These are phyloP conservation scores for Sphenostylis stenocarpa DNA, from an alignment of 306 rosid species.

Conservation along the genomic window DNA sequence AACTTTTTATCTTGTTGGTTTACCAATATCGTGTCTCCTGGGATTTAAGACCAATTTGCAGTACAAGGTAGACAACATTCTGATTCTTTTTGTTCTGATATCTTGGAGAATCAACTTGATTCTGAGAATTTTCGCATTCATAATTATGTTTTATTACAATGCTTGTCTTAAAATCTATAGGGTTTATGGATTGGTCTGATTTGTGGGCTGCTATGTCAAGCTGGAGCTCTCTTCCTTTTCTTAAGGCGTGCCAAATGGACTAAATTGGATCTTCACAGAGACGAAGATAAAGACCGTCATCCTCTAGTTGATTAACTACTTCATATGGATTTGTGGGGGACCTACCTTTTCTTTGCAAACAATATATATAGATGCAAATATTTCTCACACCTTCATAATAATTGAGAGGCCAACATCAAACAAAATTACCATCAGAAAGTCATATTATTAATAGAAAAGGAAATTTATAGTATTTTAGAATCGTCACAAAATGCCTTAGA, in stretches of 20 bases:
- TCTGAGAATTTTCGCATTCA: not conserved
- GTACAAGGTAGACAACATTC: slow-evolving; percentile 47
- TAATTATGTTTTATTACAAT: not conserved
- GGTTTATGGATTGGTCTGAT: slow-evolving; percentile 85
- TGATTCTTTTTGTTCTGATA: not conserved
- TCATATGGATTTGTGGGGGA: no score
- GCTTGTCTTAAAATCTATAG: slow-evolving; percentile 35
- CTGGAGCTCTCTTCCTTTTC: slow-evolving; percentile 45
- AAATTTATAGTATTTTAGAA: no score
- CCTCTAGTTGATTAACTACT: slow-evolving; percentile 10
- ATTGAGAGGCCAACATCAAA: no score
- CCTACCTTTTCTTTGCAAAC: no score
- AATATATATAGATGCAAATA: no score
- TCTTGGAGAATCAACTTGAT: not conserved
- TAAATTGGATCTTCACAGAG: slow-evolving; percentile 30
- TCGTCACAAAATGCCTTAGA: no score
- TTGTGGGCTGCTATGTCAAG: slow-evolving; percentile 63
- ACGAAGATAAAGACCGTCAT: slow-evolving; percentile 10
- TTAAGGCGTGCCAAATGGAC: slow-evolving; percentile 51
- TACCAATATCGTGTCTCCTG: slow-evolving; percentile 60
- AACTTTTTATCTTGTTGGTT: slow-evolving; percentile 65
- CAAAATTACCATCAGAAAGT: no score
- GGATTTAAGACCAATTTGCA: slow-evolving; percentile 60
- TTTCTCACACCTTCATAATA: no score
- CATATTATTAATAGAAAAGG: no score